Conservation (phyloP, 306 rosid species). For the Castanea sativa region DNA sequence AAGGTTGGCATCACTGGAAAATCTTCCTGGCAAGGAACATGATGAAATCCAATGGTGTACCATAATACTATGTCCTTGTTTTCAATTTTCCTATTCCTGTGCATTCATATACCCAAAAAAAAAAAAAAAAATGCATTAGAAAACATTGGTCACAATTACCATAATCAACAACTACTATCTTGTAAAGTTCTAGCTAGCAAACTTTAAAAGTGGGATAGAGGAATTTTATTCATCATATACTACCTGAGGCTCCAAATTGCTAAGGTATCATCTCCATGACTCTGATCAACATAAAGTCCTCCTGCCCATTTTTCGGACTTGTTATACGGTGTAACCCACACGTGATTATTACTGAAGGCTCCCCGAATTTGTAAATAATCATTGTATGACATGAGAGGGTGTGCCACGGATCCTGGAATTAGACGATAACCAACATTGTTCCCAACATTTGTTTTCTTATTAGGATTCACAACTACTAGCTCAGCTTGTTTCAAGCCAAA, state of each 20-base stretch:
- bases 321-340: constrained; percentile 55
- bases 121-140: not conserved
- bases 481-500: constrained; percentile 37
- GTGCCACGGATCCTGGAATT: constrained; percentile 27
- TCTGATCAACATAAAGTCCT: constrained; percentile 36
- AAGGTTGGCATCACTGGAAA: constrained; percentile 62
- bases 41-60: constrained; percentile 66
- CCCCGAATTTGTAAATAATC: constrained; percentile 58
- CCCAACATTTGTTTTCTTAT: constrained; percentile 37
- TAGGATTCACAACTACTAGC: constrained; percentile 48
- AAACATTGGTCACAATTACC: no score
- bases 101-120: not conserved
- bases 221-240: no score
- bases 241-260: not conserved
- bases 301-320: constrained; percentile 55
- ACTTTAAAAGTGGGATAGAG: no score
- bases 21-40: constrained; percentile 63
- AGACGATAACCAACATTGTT: constrained; percentile 50
- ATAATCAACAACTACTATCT: not conserved
- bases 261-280: constrained; percentile 53
- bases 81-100: constrained; percentile 44
- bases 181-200: no score
- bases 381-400: constrained; percentile 35
- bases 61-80: constrained; percentile 53
- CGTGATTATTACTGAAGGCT: constrained; percentile 46